Percentiles rank a stretch among this genome's conserved stretches.
phyloP scores from a whole-genome alignment of 2,329 filamentous ascomycete species.

The Aspergillus neotritici region DNA sequence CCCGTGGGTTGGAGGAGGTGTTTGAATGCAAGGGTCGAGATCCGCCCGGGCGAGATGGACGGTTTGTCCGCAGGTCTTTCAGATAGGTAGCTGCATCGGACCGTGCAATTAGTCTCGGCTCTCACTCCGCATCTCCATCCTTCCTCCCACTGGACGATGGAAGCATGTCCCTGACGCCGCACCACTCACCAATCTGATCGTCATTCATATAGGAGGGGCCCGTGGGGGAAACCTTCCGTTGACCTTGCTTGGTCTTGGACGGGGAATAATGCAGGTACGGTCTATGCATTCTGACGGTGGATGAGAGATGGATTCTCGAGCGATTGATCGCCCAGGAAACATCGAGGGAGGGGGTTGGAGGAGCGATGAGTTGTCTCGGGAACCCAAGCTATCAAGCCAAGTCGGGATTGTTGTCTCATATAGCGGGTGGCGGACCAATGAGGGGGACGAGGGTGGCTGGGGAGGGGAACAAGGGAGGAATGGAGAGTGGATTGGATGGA shows the following conservation, averaged over 20 bases:
- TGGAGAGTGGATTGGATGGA: not conserved
- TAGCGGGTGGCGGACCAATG: slow-evolving; percentile 10
- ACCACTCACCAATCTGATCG: slow-evolving; percentile 42
- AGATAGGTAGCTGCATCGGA: slow-evolving; percentile 51
- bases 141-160: slow-evolving; percentile 1
- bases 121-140: too few species aligned
- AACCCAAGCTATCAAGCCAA: slow-evolving; percentile 13
- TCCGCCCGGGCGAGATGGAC: slow-evolving; percentile 53
- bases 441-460: slow-evolving; percentile 12
- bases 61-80: slow-evolving; percentile 54
- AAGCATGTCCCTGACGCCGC: slow-evolving; percentile 14
- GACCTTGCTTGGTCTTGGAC: slow-evolving; percentile 28
- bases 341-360: slow-evolving; percentile 2
- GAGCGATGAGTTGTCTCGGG: slow-evolving; percentile 9
- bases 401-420: slow-evolving; percentile 5
- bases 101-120: too few species aligned
- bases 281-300: slow-evolving; percentile 35
- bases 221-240: slow-evolving; percentile 44
- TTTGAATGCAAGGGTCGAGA: slow-evolving; percentile 55
- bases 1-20: slow-evolving; percentile 24
- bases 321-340: slow-evolving; percentile 1
- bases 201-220: slow-evolving; percentile 43
- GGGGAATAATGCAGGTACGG: slow-evolving; percentile 17
- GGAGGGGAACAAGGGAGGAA: slow-evolving; percentile 10
- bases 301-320: not conserved